These are phyloP conservation scores for Wickerhamomyces sp. DNA, from an alignment of 1,139 yeast species.

Conservation along the genomic window DNA sequence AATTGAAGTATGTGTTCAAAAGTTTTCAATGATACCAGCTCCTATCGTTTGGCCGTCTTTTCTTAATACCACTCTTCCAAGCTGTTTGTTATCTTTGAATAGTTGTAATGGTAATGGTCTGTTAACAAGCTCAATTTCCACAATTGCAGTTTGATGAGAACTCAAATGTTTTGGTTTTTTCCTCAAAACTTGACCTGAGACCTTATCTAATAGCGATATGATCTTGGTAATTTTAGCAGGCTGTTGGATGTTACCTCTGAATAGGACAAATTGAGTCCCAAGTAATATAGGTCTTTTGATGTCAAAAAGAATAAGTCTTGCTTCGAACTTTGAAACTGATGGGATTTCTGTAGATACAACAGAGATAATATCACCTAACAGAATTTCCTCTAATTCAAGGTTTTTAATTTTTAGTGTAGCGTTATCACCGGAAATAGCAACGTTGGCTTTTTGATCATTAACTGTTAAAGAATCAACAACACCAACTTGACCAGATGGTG, in stretches of 20 bases:
- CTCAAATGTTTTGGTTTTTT: constrained; percentile 67
- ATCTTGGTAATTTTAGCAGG: constrained; percentile 69
- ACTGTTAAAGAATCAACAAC: constrained; percentile 39
- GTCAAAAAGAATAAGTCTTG: constrained; percentile 64
- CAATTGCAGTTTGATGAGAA: constrained; percentile 68
- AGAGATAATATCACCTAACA: constrained; percentile 72
- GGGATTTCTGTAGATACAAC: constrained; percentile 43
- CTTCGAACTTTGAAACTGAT: constrained; percentile 47
- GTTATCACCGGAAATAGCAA: constrained; percentile 70
- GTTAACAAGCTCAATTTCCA: constrained; percentile 59
- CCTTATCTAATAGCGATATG: constrained; percentile 43
- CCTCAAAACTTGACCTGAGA: constrained; percentile 39
- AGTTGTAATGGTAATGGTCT: constrained; percentile 58
- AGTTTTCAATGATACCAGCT: constrained; percentile 59
- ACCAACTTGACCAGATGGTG: constrained; percentile 50
- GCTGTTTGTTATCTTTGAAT: constrained; percentile 52
- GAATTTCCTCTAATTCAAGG: constrained; percentile 45
- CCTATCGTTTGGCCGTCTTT: constrained; percentile 86
- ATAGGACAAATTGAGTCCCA: constrained; percentile 79
- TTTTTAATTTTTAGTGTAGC: constrained; percentile 55
- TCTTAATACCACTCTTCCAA: constrained; percentile 82
- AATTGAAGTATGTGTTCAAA: constrained; percentile 31
- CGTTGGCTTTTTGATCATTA: constrained; percentile 28
- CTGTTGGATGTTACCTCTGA: constrained; percentile 74
- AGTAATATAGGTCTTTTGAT: constrained; percentile 69